phyloP scores from a whole-genome alignment of 495 filamentous ascomycete species.

The Talaromyces borbonicus region DNA sequence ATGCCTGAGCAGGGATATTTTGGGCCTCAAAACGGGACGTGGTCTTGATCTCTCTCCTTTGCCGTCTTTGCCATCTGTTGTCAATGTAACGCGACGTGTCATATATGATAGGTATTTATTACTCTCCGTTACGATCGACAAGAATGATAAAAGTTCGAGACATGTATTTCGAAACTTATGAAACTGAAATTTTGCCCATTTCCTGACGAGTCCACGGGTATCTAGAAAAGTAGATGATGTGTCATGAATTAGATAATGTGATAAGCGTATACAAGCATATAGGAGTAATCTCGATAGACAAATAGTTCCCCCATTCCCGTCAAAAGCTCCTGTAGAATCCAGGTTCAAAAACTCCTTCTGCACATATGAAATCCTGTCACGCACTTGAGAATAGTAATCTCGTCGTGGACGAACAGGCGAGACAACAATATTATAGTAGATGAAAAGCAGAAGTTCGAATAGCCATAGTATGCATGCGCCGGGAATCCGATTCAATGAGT shows the following conservation, averaged over 20 bases:
- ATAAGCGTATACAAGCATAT: neutral
- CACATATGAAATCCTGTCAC: too few species aligned
- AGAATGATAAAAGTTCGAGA: too few species aligned
- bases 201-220: too few species aligned
- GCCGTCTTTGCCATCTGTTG: too few species aligned
- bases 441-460: neutral
- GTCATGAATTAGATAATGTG: neutral
- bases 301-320: neutral
- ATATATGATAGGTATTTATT: neutral
- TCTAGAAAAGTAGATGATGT: too few species aligned
- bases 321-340: neutral
- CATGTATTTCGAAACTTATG: too few species aligned
- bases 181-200: too few species aligned
- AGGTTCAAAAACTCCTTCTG: neutral
- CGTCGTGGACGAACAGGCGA: too few species aligned
- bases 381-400: too few species aligned
- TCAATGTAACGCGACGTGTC: neutral
- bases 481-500: too few species aligned
- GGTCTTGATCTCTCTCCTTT: constrained; percentile 20
- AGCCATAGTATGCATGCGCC: too few species aligned
- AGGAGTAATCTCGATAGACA: neutral
- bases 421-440: constrained; percentile 2
- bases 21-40: constrained; percentile 35
- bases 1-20: constrained; percentile 37
- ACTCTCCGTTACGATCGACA: too few species aligned